Conservation (phyloP, 495 filamentous ascomycete species). For the Penicillium ochrochloron region DNA sequence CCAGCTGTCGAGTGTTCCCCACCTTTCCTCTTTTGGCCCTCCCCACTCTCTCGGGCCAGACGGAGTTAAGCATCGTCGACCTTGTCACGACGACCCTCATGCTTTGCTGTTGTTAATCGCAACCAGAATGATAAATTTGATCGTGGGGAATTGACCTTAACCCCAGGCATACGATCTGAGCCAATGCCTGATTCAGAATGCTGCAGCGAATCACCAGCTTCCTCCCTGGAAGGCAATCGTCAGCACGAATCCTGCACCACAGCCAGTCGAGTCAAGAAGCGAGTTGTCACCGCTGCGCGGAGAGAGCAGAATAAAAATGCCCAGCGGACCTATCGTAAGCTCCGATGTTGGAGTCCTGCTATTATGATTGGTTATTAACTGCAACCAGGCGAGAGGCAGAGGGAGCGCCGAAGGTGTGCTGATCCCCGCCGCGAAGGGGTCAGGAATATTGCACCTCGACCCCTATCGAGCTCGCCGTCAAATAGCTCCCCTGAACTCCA, state of each 20-base stretch:
- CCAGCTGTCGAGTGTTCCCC: neutral
- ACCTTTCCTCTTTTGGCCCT: neutral
- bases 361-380: neutral
- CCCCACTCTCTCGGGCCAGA: neutral
- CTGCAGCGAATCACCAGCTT: neutral
- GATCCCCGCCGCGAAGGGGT: neutral
- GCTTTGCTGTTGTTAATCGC: neutral
- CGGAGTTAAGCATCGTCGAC: neutral
- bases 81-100: neutral
- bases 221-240: neutral
- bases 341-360: neutral
- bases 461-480: neutral
- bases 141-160: neutral
- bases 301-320: neutral
- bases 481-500: neutral
- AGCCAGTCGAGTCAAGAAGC: neutral
- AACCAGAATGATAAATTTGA: neutral
- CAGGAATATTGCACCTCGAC: neutral
- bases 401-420: neutral
- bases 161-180: neutral
- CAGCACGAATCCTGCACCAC: neutral
- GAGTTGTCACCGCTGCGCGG: neutral
- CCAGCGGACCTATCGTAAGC: conserved; percentile 1
- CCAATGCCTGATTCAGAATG: neutral
- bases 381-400: neutral